These are phyloP conservation scores for Inga leiocalycina DNA, from an alignment of 306 rosid genomes.

Conservation along the genomic window DNA sequence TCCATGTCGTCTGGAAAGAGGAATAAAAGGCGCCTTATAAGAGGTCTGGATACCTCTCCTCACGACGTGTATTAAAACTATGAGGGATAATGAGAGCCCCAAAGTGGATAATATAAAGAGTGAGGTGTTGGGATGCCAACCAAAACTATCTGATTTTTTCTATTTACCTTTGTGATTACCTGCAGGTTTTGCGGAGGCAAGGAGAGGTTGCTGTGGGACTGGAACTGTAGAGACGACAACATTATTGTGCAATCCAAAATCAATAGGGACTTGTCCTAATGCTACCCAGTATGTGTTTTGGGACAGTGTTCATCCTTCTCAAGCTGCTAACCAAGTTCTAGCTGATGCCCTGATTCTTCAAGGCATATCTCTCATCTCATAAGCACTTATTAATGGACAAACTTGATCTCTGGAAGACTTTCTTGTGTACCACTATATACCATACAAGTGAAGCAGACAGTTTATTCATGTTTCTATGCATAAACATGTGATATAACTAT, in stretches of 20 bases:
- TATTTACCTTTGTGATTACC: not conserved
- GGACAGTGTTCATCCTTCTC: slow-evolving; percentile 94
- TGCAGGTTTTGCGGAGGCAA: slow-evolving; percentile 76
- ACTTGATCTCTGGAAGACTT: slow-evolving; percentile 1
- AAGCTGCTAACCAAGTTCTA: slow-evolving; percentile 84
- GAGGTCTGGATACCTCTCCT: too few relatives aligned
- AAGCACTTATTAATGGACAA: slow-evolving; percentile 26
- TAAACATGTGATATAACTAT: slow-evolving; percentile 26
- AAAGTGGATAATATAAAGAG: too few relatives aligned
- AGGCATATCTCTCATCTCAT: slow-evolving; percentile 71
- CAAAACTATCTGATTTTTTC: not conserved
- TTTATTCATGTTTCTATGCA: slow-evolving; percentile 30
- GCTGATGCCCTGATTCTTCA: slow-evolving; percentile 73
- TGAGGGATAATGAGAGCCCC: too few relatives aligned
- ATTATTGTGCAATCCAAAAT: slow-evolving; percentile 72
- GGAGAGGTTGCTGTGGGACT: slow-evolving; percentile 95
- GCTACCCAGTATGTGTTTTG: slow-evolving; percentile 91
- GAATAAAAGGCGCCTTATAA: too few relatives aligned
- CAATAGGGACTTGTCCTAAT: slow-evolving; percentile 86
- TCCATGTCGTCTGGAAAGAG: rapidly evolving
- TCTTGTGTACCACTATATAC: slow-evolving; percentile 10
- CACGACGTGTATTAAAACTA: rapidly evolving
- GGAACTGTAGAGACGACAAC: slow-evolving; percentile 74
- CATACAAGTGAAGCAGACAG: slow-evolving; percentile 35
- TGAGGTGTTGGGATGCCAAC: too few relatives aligned